Conservation (phyloP, 805 yeast species). For the Saccharomycopsis fodiens region DNA sequence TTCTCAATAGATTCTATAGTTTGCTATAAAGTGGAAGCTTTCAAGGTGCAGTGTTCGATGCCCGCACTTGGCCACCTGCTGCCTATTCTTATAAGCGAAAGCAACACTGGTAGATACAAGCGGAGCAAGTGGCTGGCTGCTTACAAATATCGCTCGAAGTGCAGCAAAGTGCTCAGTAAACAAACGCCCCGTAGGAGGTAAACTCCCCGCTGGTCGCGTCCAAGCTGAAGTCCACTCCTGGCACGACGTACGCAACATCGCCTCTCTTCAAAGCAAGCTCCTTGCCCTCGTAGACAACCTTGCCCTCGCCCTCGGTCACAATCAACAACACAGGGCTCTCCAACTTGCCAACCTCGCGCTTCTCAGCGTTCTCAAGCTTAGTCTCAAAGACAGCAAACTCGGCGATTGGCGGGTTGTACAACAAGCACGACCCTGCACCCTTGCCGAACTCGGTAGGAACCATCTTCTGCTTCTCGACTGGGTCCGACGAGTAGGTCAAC, state of each 20-base stretch:
- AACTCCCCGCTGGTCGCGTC: slow-evolving; percentile 45
- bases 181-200: slow-evolving; percentile 82
- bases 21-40: too few relatives aligned
- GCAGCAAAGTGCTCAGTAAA: slow-evolving; percentile 5
- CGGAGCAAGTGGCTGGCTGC: too few relatives aligned
- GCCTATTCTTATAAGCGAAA: too few relatives aligned
- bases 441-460: slow-evolving; percentile 38
- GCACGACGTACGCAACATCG: slow-evolving; percentile 77
- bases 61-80: too few relatives aligned
- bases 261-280: slow-evolving; percentile 57
- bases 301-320: slow-evolving; percentile 75
- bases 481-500: slow-evolving; percentile 84
- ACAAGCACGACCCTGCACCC: slow-evolving; percentile 58
- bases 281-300: slow-evolving; percentile 24
- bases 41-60: too few relatives aligned
- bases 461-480: slow-evolving; percentile 93
- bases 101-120: too few relatives aligned
- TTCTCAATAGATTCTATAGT: too few relatives aligned
- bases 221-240: slow-evolving; percentile 60
- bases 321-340: slow-evolving; percentile 86
- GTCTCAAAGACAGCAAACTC: slow-evolving; percentile 94
- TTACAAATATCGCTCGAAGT: too few relatives aligned
- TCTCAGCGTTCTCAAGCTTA: slow-evolving; percentile 43
- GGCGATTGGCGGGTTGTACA: slow-evolving; percentile 94
- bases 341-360: slow-evolving; percentile 51